Base-by-base conservation (phyloP, 192 early-diverging fungal species). In the Coemansia asiatica region DNA sequence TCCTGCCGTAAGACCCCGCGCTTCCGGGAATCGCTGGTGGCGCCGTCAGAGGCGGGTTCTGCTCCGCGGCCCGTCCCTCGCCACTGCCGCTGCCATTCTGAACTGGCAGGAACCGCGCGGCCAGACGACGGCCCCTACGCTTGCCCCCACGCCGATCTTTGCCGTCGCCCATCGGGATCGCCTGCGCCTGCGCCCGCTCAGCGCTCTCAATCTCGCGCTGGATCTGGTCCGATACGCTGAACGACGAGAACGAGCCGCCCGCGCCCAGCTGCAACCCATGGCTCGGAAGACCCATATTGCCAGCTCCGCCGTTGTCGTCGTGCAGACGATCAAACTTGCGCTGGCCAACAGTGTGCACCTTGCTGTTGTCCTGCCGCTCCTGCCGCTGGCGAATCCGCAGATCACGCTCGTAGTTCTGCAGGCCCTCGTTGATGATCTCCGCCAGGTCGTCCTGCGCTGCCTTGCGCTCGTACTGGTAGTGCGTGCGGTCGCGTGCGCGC, bases 391-490 rank as follows among this genome's bases (percentile, higher is more conserved):
- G 75, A 61, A 81, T 67, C 31, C 85, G 87, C 61, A 92, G 76
- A 31, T 91, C 88, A 46, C 85, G 75, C 68, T 98, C 94, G 61
- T 96, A 98, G 63, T 92, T 84, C 69, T 91, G 91, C n/a, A 98
- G 83, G 2, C 94, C 95, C 72, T 98, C 95, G 76, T 90, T 98
- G 75, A 98, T 98, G 72, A 95, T 93, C 56, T 95, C 92, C 27
- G 87, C 83, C 66, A 95, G 85, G 38, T 95, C 94, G 46, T 90
- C 90, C 33, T 92, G 87, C 74, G 86, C 86, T 1, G 87, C 80
- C 68, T 87, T 85, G 72, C 93, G 90, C 63, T 93, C 92, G 68
- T 86, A 94, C 38, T 90, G 87, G 18, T 86, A 81, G 61, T 93
- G 89, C 16, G 86, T 82, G 66, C 86, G 85, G 71, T 90, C 90